Evolutionary conservation across 2,329 filamentous ascomycete species (phyloP), one percentile per base, ranked within the genome.

Genomic region (Fusarium lateritium): DNA sequence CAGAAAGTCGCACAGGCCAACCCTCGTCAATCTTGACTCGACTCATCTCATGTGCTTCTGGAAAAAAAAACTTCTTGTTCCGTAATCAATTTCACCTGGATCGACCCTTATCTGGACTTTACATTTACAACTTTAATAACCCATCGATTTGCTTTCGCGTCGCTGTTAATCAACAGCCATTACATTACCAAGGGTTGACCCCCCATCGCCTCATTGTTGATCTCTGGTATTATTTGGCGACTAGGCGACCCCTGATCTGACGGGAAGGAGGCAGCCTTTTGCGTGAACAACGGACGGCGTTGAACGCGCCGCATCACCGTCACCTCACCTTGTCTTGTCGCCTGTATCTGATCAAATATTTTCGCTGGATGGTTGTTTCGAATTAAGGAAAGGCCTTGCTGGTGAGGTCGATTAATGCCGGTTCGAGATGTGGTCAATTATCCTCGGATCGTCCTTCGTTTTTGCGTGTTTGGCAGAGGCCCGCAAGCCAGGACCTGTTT

Each of bases 401-500:
- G 44, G 40, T 39, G 44, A 61, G 47, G 52, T 38, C 22, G 15
- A 24, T 24, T n/a, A 38, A 43, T 33, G 10, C 15, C 33, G 34
- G 21, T 21, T 53, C 62, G 49, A 53, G 34, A 75, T 75, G 73
- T 50, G 61, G 61, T 45, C 51, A 44, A 43, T 47, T n/a, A 40
- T 72, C 31, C 19, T 73, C 31, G 70, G 56, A 49, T 51, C 67
- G 26, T 62, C 52, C 36, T 47, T 63, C 22, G 26, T 69, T 42
- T 44, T 75, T n/a, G 60, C 53, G 24, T 51, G 58, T 51, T 46
- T 60, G 21, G 70, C 57, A n/a, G 58, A 71, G 39, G 71, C 68
- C 42, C 61, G 61, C 24, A 40, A 56, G 34, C 73, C 71, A 19
- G 55, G 56, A 22, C 74, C 74, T 33, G 24, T 76, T 44, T 52